Base-by-base conservation (phyloP, 2,329 filamentous ascomycete genomes). In the Rhinocladiella similis region DNA sequence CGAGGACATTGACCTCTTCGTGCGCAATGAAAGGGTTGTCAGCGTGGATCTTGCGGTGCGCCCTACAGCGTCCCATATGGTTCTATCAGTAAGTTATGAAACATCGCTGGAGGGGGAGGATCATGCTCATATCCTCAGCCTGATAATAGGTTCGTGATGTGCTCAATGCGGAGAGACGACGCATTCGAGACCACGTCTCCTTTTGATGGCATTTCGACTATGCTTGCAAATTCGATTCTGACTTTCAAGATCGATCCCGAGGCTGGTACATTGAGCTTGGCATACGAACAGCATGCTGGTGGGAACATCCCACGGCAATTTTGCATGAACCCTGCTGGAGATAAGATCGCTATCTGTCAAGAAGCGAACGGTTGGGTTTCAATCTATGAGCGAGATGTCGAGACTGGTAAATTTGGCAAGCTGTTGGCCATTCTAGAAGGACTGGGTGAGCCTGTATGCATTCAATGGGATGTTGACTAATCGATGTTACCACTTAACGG, bases 281-380 rank as follows among this genome's bases (percentile, higher is more conserved):
- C 25, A 12, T 6, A 48, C 6, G 19, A 27, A 25, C n/a, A 27
- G 20, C 10, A n/a, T n/a, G 46, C 46, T n/a, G 46, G 46, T 27
- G 46, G 25, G 4, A 33, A 27, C 16, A n/a, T 19, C 13, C 46
- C 46, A 5, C 46, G 20, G 10, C 46, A 25, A n/a, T 48, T 48
- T 16, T 48, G 20, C 16, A n/a, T 48, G 25, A 48, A 48, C 18
- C 14, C 10, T n/a, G 5, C 46, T 10, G 46, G 46, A n/a, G 46
- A 48, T 6, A 3, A 6, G 14, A 27, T 48, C 18, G 46, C 46
- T 19, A 48, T 48, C 46, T 14, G 25, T 19, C 33, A 20, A 12
- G 20, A 48, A 48, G 14, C 14, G 14, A 33, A 48, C 20, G 46
- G 46, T 12, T 48, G 46, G 46, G 46, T 25, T 25, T 46, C 42